These are phyloP conservation scores for Colletotrichum sublineola DNA, from an alignment of 2,329 filamentous ascomycete genomes.

Conservation along the genomic window DNA sequence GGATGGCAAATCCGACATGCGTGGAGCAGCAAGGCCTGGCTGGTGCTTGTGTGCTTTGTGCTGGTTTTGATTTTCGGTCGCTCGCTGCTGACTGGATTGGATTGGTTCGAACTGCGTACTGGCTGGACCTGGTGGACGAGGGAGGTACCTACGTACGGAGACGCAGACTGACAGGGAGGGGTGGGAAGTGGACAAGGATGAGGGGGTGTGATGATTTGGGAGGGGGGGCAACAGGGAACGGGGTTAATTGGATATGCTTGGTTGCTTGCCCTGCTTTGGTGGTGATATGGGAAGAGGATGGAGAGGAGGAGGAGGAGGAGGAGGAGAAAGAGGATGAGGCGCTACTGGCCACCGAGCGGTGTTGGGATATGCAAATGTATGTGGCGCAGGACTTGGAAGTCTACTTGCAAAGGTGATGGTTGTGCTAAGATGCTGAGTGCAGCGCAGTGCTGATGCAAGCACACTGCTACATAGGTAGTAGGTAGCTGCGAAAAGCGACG, in stretches of 20 bases:
- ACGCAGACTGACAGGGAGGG: constrained; percentile 28
- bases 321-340: too few relatives aligned
- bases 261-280: constrained; percentile 19
- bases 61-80: constrained; percentile 12
- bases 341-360: background rate
- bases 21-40: constrained; percentile 32
- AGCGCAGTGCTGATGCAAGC: constrained; percentile 1
- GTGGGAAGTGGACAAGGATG: constrained; percentile 25
- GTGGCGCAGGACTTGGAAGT: background rate
- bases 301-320: background rate
- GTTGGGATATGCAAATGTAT: background rate
- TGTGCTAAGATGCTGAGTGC: constrained; percentile 2
- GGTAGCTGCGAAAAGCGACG: constrained; percentile 6
- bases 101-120: constrained; percentile 19
- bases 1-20: constrained; percentile 20
- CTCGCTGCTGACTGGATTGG: constrained; percentile 14
- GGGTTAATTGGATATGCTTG: constrained; percentile 32
- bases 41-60: constrained; percentile 10
- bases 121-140: constrained; percentile 32
- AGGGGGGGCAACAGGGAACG: constrained; percentile 34
- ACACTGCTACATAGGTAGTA: too few relatives aligned
- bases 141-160: constrained; percentile 17
- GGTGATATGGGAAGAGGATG: background rate
- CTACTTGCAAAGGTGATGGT: background rate
- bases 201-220: constrained; percentile 35